These are phyloP conservation scores for Didymella sp. DNA, from an alignment of 2,329 filamentous ascomycete species.

Conservation along the genomic window DNA sequence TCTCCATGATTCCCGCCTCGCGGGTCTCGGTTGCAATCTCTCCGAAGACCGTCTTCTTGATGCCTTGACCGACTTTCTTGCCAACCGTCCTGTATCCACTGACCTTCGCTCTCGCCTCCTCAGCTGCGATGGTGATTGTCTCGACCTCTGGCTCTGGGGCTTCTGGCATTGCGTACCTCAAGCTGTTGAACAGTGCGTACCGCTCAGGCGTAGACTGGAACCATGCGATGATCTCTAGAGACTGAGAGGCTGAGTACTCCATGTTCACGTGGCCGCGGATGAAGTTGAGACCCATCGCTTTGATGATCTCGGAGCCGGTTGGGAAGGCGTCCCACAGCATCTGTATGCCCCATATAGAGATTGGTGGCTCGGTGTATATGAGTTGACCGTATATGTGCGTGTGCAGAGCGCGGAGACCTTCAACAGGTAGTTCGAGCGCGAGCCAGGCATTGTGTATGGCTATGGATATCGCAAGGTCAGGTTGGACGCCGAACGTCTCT, in stretches of 20 bases:
- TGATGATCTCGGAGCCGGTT: conserved; percentile 14
- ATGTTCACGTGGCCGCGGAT: conserved; percentile 14
- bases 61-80: neutral
- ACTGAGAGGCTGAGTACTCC: conserved; percentile 13
- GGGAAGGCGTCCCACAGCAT: conserved; percentile 29
- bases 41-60: neutral
- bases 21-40: neutral
- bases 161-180: neutral
- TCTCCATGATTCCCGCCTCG: neutral
- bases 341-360: conserved; percentile 23
- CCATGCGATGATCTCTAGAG: conserved; percentile 3
- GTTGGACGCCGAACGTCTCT: conserved; percentile 13
- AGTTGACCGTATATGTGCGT: conserved; percentile 26
- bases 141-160: neutral
- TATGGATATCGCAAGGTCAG: conserved; percentile 19
- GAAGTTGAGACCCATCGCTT: conserved; percentile 28
- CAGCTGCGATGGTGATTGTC: neutral
- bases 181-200: neutral
- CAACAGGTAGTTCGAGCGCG: conserved; percentile 25
- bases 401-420: conserved; percentile 24
- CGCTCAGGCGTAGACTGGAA: conserved; percentile 1
- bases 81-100: neutral
- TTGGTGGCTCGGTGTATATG: conserved; percentile 11
- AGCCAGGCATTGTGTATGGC: conserved; percentile 32
- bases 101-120: neutral